A percentile compares a stretch with the other conserved stretches of the same genome.
Conservation (phyloP, 768 basidiomycete genomes). For the Crucibulum laeve region DNA sequence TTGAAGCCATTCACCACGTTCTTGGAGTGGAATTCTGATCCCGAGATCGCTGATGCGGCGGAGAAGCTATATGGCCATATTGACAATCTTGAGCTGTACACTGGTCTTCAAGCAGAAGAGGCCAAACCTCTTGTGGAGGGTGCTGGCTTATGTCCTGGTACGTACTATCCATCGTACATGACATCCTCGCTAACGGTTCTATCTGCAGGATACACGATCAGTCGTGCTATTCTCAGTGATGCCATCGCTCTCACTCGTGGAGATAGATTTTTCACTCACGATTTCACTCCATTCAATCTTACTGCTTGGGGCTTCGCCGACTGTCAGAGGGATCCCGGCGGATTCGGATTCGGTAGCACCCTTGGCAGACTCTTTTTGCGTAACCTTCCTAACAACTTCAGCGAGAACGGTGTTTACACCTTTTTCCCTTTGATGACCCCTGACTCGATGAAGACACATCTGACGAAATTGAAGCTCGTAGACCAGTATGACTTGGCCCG, state of each 20-base stretch:
- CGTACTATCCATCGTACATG: constrained; percentile 6
- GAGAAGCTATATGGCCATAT: constrained; percentile 78
- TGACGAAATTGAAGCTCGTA: constrained; percentile 50
- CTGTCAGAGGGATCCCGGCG: constrained; percentile 69
- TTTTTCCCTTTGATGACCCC: constrained; percentile 92
- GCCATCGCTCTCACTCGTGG: constrained; percentile 85
- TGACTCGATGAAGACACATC: constrained; percentile 53
- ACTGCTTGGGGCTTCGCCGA: constrained; percentile 85
- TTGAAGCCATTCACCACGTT: constrained; percentile 68
- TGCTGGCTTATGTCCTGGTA: constrained; percentile 82
- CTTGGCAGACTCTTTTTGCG: constrained; percentile 74
- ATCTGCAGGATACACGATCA: constrained; percentile 69
- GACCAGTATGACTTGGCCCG: constrained; percentile 53
- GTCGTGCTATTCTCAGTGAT: constrained; percentile 81
- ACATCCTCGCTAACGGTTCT: not conserved
- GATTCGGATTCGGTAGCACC: constrained; percentile 72
- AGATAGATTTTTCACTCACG: constrained; percentile 78
- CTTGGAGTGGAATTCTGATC: constrained; percentile 77
- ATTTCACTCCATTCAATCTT: constrained; percentile 76
- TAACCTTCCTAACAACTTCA: constrained; percentile 65
- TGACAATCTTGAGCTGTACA: constrained; percentile 76
- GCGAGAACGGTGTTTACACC: constrained; percentile 67
- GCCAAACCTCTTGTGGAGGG: constrained; percentile 72
- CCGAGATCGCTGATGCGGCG: constrained; percentile 63
- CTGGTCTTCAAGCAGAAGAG: constrained; percentile 76